A percentile compares a stretch with the other conserved stretches of the same genome.
Conservation (phyloP, 2,329 filamentous ascomycete species). For the Penicillium brasilianum region DNA sequence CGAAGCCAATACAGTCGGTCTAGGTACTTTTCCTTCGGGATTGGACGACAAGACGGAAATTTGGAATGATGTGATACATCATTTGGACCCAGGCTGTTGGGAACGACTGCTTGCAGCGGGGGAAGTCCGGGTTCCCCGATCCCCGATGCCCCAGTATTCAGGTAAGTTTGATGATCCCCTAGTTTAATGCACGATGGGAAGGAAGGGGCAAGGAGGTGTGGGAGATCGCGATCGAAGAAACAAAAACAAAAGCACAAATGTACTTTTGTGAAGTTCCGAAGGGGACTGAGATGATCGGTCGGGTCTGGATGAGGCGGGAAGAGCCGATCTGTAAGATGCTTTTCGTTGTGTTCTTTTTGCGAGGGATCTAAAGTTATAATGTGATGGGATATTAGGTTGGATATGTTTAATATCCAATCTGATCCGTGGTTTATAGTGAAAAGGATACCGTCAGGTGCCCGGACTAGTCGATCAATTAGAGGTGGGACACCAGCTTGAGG, state of each 20-base stretch:
- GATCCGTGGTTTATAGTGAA: not conserved
- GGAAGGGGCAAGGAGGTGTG: conserved; percentile 10
- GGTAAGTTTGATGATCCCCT: conserved; percentile 19
- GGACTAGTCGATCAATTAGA: conserved; percentile 9
- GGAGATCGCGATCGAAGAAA: conserved; percentile 18
- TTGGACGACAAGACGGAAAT: conserved; percentile 13
- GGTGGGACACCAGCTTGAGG: not conserved
- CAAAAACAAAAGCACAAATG: not conserved
- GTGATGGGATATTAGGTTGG: not conserved
- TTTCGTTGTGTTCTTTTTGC: not conserved
- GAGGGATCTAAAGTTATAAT: not conserved
- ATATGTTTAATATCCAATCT: conserved; percentile 1
- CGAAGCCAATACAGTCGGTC: conserved; percentile 10
- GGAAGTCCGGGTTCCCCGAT: conserved; percentile 25
- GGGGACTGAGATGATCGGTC: not conserved
- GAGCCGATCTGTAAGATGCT: conserved; percentile 4
- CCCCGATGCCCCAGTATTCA: conserved; percentile 8
- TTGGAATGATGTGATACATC: conserved; percentile 30
- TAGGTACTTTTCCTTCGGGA: not conserved
- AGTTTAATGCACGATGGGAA: conserved; percentile 24
- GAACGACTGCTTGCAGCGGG: conserved; percentile 30
- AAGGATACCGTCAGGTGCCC: not conserved
- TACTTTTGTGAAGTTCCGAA: not conserved
- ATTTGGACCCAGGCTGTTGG: conserved; percentile 15
- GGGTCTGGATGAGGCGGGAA: not conserved